These are phyloP conservation scores for Chlorella sp. DNA, from an alignment of 139 green algal genomes.

Conservation along the genomic window DNA sequence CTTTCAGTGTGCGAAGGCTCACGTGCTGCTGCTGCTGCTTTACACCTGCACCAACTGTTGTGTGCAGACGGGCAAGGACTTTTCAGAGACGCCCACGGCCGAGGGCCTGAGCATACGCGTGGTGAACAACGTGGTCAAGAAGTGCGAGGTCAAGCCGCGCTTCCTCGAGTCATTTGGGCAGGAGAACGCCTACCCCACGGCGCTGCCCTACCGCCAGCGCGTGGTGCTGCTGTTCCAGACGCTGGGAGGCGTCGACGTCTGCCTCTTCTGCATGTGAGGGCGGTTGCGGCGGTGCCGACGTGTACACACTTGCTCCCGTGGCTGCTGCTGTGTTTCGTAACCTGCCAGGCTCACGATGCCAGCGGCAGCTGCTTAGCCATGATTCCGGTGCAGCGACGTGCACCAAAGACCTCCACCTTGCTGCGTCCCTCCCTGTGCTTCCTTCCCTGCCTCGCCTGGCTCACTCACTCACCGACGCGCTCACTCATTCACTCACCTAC, in stretches of 20 bases:
- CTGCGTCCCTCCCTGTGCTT: no score
- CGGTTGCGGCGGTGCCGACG: no score
- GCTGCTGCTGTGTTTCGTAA: no score
- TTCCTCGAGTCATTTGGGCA: constrained; percentile 56
- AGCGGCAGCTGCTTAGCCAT: no score
- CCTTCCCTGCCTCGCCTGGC: no score
- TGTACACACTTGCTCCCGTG: no score
- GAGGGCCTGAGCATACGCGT: constrained; percentile 85
- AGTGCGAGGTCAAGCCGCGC: constrained; percentile 73
- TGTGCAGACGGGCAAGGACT: constrained; percentile 29
- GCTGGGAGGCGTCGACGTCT: constrained; percentile 88
- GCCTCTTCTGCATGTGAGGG: constrained; percentile 92
- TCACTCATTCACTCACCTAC: no score
- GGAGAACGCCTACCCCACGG: constrained; percentile 53
- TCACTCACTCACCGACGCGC: no score
- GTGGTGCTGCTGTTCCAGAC: constrained; percentile 95
- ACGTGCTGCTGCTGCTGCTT: background rate
- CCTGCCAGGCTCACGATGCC: no score
- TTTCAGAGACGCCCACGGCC: constrained; percentile 46
- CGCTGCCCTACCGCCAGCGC: constrained; percentile 89
- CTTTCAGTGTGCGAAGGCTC: background rate
- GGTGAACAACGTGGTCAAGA: constrained; percentile 91
- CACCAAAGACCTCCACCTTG: no score
- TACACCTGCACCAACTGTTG: no score
- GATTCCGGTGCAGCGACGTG: no score